Conservation (phyloP, 108 stramenopile genomes). For the Cylindrotheca fusiformis region DNA sequence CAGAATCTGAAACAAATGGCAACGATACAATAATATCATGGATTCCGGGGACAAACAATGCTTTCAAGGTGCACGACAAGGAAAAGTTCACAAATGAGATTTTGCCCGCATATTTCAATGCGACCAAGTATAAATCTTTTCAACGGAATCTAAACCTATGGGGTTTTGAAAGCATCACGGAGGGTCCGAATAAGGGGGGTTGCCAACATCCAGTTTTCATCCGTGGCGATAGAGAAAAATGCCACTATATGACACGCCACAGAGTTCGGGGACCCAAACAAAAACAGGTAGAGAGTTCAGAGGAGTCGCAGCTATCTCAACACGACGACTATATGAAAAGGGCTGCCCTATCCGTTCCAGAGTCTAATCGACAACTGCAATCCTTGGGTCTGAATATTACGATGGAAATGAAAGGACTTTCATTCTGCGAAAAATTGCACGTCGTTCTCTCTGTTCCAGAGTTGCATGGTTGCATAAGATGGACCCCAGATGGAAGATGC, state of each 20-base stretch:
- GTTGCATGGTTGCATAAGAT: slow-evolving; percentile 5
- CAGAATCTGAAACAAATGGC: slow-evolving; percentile 17
- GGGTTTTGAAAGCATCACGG: slow-evolving; percentile 18
- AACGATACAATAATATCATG: slow-evolving; percentile 26
- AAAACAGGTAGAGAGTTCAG: not conserved
- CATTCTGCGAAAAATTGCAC: slow-evolving; percentile 14
- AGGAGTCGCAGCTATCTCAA: not conserved
- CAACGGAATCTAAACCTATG: slow-evolving; percentile 48
- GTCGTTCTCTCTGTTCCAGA: slow-evolving; percentile 2
- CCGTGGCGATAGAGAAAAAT: slow-evolving; percentile 12
- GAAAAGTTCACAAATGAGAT: slow-evolving; percentile 21
- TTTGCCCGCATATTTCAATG: slow-evolving; percentile 31
- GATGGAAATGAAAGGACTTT: slow-evolving; percentile 4
- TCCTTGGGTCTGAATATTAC: not conserved
- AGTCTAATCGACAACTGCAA: not conserved
- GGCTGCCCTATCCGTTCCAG: not conserved
- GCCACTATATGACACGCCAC: slow-evolving; percentile 22
- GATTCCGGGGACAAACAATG: slow-evolving; percentile 19
- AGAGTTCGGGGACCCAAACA: slow-evolving; percentile 10
- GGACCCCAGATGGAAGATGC: slow-evolving; percentile 19
- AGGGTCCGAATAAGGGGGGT: slow-evolving; percentile 19
- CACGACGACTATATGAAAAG: not conserved
- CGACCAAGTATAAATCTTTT: slow-evolving; percentile 54
- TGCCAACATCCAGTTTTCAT: slow-evolving; percentile 20
- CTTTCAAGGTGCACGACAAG: slow-evolving; percentile 37